These are phyloP conservation scores for Solanum chacoense DNA, from an alignment of 305 asterid species.

Conservation along the genomic window DNA sequence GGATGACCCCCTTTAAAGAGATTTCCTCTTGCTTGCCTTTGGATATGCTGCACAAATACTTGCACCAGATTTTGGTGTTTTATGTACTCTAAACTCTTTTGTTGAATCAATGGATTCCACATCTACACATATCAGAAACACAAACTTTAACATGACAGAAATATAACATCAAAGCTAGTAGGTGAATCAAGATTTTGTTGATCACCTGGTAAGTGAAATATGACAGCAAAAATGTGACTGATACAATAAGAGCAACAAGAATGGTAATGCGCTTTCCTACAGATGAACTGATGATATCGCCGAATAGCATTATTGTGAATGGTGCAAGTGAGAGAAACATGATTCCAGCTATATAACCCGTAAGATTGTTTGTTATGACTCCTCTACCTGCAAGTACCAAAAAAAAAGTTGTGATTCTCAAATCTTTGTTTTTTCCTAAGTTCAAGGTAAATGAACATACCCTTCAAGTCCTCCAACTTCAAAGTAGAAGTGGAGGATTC, in stretches of 20 bases:
- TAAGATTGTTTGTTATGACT: slow-evolving; percentile 19
- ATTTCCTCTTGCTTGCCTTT: slow-evolving; percentile 4
- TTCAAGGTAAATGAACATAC: slow-evolving; percentile 8
- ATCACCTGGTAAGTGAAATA: slow-evolving; percentile 37
- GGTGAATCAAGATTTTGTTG: neutral
- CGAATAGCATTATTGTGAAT: slow-evolving; percentile 21
- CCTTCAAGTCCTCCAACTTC: slow-evolving; percentile 22
- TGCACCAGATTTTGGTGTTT: slow-evolving; percentile 27
- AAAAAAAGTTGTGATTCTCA: neutral
- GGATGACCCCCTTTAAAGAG: slow-evolving; percentile 22
- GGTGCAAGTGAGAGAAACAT: slow-evolving; percentile 43
- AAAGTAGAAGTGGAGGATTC: slow-evolving; percentile 1
- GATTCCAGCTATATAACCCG: slow-evolving; percentile 35
- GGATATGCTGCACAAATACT: slow-evolving; percentile 29
- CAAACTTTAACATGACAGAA: neutral
- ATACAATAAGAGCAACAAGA: slow-evolving; percentile 25
- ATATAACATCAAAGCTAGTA: neutral
- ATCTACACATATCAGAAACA: slow-evolving; percentile 20
- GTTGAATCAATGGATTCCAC: slow-evolving; percentile 41
- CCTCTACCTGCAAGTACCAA: slow-evolving; percentile 12
- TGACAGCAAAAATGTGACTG: slow-evolving; percentile 20
- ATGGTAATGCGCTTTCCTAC: slow-evolving; percentile 16
- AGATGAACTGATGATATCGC: neutral
- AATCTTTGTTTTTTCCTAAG: neutral
- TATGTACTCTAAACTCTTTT: slow-evolving; percentile 41